Evolutionary conservation across 2,329 filamentous ascomycete genomes (phyloP).

Genomic region (Didymella keratinophila): DNA sequence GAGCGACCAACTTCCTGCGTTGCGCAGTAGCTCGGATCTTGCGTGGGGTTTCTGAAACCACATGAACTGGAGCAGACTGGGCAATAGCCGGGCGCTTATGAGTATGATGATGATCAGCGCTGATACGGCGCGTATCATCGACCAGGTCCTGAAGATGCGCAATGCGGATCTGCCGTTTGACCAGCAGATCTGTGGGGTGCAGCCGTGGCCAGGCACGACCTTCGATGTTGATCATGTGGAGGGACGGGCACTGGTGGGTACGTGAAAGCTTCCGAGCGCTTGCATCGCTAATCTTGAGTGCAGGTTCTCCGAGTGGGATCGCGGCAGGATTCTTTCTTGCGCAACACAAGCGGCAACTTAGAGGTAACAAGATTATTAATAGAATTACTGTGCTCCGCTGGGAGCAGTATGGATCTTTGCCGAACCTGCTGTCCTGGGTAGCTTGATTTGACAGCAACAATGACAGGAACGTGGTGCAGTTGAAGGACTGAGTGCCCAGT

Average conservation of each 20-base stretch:
- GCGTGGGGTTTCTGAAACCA: slow-evolving; percentile 29
- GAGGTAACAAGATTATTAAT: slow-evolving; percentile 7
- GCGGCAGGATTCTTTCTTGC: slow-evolving; percentile 20
- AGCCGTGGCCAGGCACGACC: slow-evolving; percentile 17
- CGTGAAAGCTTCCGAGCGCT: background rate
- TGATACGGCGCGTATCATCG: slow-evolving; percentile 18
- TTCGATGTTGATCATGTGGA: slow-evolving; percentile 8
- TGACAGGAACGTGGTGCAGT: too few species aligned
- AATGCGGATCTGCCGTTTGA: background rate
- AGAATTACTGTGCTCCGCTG: slow-evolving; percentile 21
- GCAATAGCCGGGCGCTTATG: slow-evolving; percentile 23
- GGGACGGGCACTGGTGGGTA: slow-evolving; percentile 18
- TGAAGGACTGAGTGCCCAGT: too few species aligned
- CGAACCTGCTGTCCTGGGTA: slow-evolving; percentile 7
- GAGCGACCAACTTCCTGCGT: slow-evolving; percentile 22
- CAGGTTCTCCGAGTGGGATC: slow-evolving; percentile 20
- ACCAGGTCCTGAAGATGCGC: slow-evolving; percentile 12
- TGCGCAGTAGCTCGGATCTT: slow-evolving; percentile 26
- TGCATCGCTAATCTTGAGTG: background rate
- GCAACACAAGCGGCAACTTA: slow-evolving; percentile 23
- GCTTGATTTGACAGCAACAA: background rate
- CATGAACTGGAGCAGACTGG: slow-evolving; percentile 5
- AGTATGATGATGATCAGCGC: slow-evolving; percentile 16
- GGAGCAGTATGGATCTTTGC: slow-evolving; percentile 3
- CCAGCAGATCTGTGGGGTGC: background rate